These are phyloP conservation scores for Encephalitozoon intestinalis DNA, from an alignment of 371 early-diverging fungal species.

Conservation along the genomic window DNA sequence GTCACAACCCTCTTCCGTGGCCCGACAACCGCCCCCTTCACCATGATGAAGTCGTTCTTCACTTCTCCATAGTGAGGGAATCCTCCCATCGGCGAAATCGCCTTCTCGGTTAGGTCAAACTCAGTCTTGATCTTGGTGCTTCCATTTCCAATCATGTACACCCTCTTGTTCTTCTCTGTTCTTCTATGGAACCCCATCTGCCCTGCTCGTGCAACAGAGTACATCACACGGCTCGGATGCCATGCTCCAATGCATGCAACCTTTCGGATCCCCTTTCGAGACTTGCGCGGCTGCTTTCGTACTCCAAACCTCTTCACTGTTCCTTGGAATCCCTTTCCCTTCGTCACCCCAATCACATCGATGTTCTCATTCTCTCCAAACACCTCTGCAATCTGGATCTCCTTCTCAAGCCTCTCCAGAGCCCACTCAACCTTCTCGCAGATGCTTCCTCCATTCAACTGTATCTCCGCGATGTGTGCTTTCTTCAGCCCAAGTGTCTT, in stretches of 20 bases:
- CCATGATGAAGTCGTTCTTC: constrained; percentile 91
- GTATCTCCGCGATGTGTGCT: constrained; percentile 97
- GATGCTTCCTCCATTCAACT: constrained; percentile 95
- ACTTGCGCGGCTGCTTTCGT: constrained; percentile 98
- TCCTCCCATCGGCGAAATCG: constrained; percentile 94
- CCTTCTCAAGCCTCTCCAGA: constrained; percentile 89
- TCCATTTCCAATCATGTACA: constrained; percentile 91
- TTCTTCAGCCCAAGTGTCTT: constrained; percentile 82
- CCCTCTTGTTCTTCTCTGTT: constrained; percentile 98
- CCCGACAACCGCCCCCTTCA: constrained; percentile 95
- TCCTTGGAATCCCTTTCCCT: constrained; percentile 99
- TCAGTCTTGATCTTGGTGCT: constrained; percentile 82
- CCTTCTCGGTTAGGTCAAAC: constrained; percentile 89
- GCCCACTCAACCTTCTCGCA: constrained; percentile 95
- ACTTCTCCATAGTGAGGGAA: constrained; percentile 97
- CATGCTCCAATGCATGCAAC: constrained; percentile 99
- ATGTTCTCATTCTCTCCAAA: constrained; percentile 94
- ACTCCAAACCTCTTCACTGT: constrained; percentile 99
- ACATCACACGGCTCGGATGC: constrained; percentile 99
- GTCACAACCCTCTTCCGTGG: constrained; percentile 92
- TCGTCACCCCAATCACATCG: constrained; percentile 95
- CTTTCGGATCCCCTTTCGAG: constrained; percentile 98
- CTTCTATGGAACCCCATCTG: constrained; percentile 99
- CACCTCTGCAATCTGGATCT: constrained; percentile 73
- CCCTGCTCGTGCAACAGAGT: constrained; percentile 97